These are phyloP conservation scores for Crithidia mellificae DNA, from an alignment of 208 protist species.

Conservation along the genomic window DNA sequence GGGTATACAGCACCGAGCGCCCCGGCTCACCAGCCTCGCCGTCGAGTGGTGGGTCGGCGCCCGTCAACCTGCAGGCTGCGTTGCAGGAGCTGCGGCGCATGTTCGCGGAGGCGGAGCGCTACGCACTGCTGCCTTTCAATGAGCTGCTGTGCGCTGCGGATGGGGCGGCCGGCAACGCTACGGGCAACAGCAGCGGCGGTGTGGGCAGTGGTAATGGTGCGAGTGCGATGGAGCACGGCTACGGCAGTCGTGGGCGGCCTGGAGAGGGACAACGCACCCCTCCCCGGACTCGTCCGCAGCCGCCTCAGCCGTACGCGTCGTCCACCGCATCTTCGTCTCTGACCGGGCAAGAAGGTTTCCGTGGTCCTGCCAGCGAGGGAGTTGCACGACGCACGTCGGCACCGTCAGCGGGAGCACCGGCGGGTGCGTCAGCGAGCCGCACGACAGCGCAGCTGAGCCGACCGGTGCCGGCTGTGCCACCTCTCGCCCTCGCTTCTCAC, in stretches of 20 bases:
- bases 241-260: slow-evolving; percentile 8
- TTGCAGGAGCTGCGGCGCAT: slow-evolving; percentile 45
- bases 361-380: background rate
- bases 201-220: background rate
- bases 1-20: background rate
- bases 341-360: background rate
- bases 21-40: background rate
- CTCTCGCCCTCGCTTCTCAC: background rate
- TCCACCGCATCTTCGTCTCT: background rate
- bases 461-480: background rate
- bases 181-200: background rate
- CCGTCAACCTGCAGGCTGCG: slow-evolving; percentile 29
- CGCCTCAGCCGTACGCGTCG: background rate
- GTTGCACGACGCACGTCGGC: background rate
- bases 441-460: background rate
- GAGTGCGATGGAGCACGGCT: background rate
- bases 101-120: slow-evolving; percentile 53
- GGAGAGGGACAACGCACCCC: slow-evolving; percentile 1
- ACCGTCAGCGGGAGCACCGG: background rate
- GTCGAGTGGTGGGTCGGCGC: background rate
- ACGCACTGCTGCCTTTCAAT: slow-evolving; percentile 55
- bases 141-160: slow-evolving; percentile 42
- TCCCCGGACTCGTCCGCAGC: background rate
- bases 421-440: background rate
- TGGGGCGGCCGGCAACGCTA: background rate